These are phyloP conservation scores for Camelina neglecta DNA, from an alignment of 345 rosid genomes.

Conservation along the genomic window DNA sequence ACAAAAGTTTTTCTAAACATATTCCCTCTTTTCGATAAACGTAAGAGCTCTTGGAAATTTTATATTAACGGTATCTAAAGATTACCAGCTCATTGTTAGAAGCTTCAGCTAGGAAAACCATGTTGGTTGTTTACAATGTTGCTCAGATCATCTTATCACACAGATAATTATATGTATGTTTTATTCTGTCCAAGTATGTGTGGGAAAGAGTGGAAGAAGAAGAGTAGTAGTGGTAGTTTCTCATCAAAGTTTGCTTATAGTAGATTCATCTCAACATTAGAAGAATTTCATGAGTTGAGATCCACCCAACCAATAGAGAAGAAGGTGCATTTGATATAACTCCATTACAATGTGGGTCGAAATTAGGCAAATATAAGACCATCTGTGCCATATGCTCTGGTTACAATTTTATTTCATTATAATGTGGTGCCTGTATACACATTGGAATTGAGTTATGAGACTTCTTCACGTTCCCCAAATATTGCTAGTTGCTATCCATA, in stretches of 20 bases:
- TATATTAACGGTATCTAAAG: background rate
- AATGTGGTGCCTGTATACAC: background rate
- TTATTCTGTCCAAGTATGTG: too few relatives aligned
- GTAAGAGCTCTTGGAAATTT: background rate
- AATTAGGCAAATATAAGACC: too few relatives aligned
- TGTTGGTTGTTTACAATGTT: background rate
- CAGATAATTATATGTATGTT: too few relatives aligned
- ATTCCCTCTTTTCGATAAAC: slow-evolving; percentile 1
- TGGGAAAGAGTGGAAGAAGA: background rate
- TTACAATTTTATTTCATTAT: too few relatives aligned
- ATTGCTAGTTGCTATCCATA: too few relatives aligned
- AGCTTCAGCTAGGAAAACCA: background rate
- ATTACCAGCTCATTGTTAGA: background rate
- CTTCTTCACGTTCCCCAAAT: too few relatives aligned
- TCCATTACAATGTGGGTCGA: too few relatives aligned
- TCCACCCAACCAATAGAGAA: too few relatives aligned
- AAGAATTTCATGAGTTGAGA: too few relatives aligned
- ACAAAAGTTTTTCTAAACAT: background rate
- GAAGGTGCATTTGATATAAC: too few relatives aligned
- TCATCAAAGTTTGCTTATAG: background rate
- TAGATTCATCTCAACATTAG: too few relatives aligned
- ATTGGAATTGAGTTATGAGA: background rate
- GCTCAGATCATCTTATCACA: background rate
- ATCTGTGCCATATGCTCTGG: too few relatives aligned
- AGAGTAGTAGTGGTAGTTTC: background rate